phyloP scores from a whole-genome alignment of 108 stramenopile genomes.

The Chaetoceros tenuissimus region DNA sequence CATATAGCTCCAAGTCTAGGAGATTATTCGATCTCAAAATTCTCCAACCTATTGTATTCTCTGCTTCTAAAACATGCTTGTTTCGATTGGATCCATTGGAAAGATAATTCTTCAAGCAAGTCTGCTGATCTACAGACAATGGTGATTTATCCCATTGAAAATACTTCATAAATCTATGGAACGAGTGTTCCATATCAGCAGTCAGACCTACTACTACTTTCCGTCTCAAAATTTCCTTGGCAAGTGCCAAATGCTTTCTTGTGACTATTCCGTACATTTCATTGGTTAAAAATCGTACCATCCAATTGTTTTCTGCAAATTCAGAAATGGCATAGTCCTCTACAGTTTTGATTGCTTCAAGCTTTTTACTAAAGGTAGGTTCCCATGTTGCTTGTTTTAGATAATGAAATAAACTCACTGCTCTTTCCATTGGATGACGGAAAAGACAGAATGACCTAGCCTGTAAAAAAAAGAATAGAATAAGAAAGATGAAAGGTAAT shows the following conservation, averaged over 20 bases:
- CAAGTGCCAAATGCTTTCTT: conserved; percentile 28
- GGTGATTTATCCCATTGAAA: conserved; percentile 25
- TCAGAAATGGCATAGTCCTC: conserved; percentile 31
- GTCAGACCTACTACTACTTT: conserved; percentile 35
- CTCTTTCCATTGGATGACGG: conserved; percentile 41
- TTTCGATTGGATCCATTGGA: conserved; percentile 42
- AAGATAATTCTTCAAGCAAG: conserved; percentile 28
- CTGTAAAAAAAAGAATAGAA: too few species aligned
- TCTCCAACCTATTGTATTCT: conserved; percentile 28
- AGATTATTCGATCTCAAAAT: conserved; percentile 19
- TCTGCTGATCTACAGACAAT: conserved; percentile 21
- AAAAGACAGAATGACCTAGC: conserved; percentile 37
- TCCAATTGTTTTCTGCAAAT: conserved; percentile 40
- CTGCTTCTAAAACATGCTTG: conserved; percentile 20
- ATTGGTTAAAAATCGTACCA: conserved; percentile 29
- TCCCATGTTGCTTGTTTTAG: conserved; percentile 48
- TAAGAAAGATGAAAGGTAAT: too few species aligned
- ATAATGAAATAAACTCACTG: conserved; percentile 44
- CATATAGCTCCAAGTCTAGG: conserved; percentile 30
- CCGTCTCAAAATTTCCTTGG: conserved; percentile 26
- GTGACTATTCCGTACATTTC: conserved; percentile 17
- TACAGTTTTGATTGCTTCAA: too few species aligned
- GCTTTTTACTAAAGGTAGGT: too few species aligned
- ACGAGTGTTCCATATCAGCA: conserved; percentile 18
- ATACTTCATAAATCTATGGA: conserved; percentile 24